Conservation (phyloP, 1,139 yeast genomes). For the Wickerhamomyces sp. region DNA sequence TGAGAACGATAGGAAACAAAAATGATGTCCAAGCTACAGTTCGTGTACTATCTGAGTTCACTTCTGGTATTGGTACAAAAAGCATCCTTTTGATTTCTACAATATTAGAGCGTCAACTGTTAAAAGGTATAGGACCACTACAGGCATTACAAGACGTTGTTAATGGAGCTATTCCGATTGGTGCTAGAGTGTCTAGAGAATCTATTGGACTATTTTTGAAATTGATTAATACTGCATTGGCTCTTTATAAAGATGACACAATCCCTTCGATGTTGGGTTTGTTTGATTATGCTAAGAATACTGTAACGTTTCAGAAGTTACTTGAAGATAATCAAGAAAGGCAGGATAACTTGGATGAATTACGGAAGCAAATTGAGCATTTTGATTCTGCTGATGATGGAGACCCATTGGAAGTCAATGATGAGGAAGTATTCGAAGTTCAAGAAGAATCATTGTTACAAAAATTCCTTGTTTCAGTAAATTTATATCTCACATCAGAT, state of each 20-base stretch:
- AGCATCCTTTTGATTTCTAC: slow-evolving; percentile 39
- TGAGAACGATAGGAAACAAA: slow-evolving; percentile 56
- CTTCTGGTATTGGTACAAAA: slow-evolving; percentile 68
- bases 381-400: slow-evolving; percentile 26
- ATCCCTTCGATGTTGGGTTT: slow-evolving; percentile 2
- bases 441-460: slow-evolving; percentile 31
- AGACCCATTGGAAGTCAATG: slow-evolving; percentile 9
- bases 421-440: slow-evolving; percentile 24
- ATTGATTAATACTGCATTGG: slow-evolving; percentile 2
- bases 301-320: slow-evolving; percentile 35
- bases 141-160: slow-evolving; percentile 19
- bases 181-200: slow-evolving; percentile 3
- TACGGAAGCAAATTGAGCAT: slow-evolving; percentile 38
- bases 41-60: slow-evolving; percentile 56
- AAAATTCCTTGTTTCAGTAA: slow-evolving; percentile 55
- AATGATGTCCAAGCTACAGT: slow-evolving; percentile 56
- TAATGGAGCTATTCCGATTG: slow-evolving; percentile 11
- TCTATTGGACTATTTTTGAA: neutral
- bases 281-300: slow-evolving; percentile 25
- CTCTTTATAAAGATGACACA: slow-evolving; percentile 17
- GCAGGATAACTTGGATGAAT: slow-evolving; percentile 38
- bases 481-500: slow-evolving; percentile 42
- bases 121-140: slow-evolving; percentile 17
- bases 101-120: slow-evolving; percentile 14
- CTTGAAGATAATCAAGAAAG: slow-evolving; percentile 26